Evolutionary conservation across 495 filamentous ascomycete genomes (phyloP).

Genomic region (Hypoxylon lienhwacheense): DNA sequence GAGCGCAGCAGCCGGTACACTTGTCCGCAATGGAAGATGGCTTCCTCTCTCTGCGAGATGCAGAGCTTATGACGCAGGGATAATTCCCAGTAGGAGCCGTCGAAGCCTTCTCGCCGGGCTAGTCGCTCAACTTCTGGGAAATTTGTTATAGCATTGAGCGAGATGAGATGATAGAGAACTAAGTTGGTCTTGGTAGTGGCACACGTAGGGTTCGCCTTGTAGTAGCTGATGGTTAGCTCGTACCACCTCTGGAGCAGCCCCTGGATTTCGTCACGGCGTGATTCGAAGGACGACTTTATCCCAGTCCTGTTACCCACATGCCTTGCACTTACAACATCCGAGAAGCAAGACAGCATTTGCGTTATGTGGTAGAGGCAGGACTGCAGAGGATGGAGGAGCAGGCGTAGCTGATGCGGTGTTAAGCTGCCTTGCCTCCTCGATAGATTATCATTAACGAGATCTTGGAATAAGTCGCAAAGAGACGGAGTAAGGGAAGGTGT

Average conservation of each 20-base stretch:
- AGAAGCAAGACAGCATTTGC: slow-evolving; percentile 52
- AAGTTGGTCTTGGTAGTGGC: slow-evolving; percentile 55
- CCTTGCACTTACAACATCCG: slow-evolving; percentile 39
- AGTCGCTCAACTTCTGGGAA: slow-evolving; percentile 62
- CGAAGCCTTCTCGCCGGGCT: slow-evolving; percentile 55
- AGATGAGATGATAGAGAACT: slow-evolving; percentile 66
- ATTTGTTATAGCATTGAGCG: slow-evolving; percentile 60
- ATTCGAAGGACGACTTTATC: slow-evolving; percentile 54
- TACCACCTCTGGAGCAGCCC: slow-evolving; percentile 60
- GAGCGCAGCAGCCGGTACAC: slow-evolving; percentile 53
- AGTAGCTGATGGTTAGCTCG: slow-evolving; percentile 48
- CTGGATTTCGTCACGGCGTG: slow-evolving; percentile 58
- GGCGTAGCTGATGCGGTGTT: slow-evolving; percentile 51
- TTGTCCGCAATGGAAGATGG: slow-evolving; percentile 64
- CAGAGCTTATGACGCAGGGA: slow-evolving; percentile 52
- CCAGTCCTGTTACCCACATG: slow-evolving; percentile 42
- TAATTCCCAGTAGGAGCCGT: slow-evolving; percentile 52
- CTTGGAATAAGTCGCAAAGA: slow-evolving; percentile 60
- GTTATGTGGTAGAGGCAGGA: slow-evolving; percentile 52
- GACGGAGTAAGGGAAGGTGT: slow-evolving; percentile 52
- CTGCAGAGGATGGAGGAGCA: slow-evolving; percentile 58
- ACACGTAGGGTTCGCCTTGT: slow-evolving; percentile 41
- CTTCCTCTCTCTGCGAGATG: slow-evolving; percentile 57
- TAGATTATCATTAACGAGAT: slow-evolving; percentile 53
- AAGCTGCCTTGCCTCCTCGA: slow-evolving; percentile 38